Evolutionary conservation across 1,284 basidiomycete species (phyloP).

Genomic region (Cutaneotrichosporon cutaneum): DNA sequence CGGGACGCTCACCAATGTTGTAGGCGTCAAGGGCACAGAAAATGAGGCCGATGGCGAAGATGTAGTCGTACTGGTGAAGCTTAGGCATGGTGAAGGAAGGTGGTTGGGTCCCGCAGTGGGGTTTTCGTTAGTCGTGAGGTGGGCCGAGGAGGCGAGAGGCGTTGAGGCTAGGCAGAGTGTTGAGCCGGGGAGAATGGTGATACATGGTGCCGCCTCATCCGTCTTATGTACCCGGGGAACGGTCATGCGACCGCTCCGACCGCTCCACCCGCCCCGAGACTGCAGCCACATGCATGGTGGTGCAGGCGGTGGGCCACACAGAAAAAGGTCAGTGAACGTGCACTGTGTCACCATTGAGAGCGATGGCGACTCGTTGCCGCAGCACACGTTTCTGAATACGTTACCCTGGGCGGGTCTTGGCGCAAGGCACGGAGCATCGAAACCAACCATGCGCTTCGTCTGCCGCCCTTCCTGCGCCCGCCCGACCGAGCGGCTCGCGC

Average conservation of each 20-base stretch:
- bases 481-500: no score
- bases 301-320: background rate
- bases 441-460: background rate
- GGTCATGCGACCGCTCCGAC: background rate
- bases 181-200: background rate
- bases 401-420: background rate
- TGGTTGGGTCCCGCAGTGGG: background rate
- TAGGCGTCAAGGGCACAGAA: slow-evolving; percentile 55
- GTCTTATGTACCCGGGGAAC: background rate
- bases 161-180: background rate
- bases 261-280: background rate
- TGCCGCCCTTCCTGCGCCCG: background rate
- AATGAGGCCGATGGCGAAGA: slow-evolving; percentile 54
- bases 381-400: background rate
- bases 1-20: slow-evolving; percentile 51
- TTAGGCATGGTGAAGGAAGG: slow-evolving; percentile 55
- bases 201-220: background rate
- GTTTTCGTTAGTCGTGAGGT: background rate
- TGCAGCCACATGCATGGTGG: background rate
- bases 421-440: background rate
- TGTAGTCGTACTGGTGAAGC: slow-evolving; percentile 54
- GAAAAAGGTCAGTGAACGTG: background rate
- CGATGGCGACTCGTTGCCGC: background rate
- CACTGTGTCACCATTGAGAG: background rate
- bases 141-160: no score